phyloP scores from a whole-genome alignment of 139 green algal genomes.

The Spirogloea muscicola region DNA sequence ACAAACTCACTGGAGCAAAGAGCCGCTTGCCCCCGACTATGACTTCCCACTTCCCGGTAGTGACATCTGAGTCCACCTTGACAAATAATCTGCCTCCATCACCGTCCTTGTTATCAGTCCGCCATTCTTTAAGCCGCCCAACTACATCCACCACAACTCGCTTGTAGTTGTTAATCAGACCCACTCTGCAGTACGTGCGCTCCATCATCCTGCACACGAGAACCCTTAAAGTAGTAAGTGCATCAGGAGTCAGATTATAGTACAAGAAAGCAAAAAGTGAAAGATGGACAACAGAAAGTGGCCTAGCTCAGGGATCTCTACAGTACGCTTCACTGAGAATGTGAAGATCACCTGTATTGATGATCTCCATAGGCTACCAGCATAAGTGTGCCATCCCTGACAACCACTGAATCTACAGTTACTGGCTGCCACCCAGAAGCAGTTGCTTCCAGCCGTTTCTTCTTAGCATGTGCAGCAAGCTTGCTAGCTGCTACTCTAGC shows the following conservation, averaged over 20 bases:
- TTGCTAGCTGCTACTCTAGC: no score
- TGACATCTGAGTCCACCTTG: slow-evolving; percentile 6
- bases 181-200: neutral
- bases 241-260: neutral
- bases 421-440: no score
- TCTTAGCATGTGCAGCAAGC: no score
- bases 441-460: no score
- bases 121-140: slow-evolving; percentile 5
- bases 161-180: slow-evolving; percentile 1
- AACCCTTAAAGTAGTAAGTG: neutral
- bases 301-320: neutral
- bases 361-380: slow-evolving; percentile 12
- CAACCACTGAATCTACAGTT: slow-evolving; percentile 1
- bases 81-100: slow-evolving; percentile 13
- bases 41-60: slow-evolving; percentile 13
- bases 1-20: slow-evolving; percentile 20
- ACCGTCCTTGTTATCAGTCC: neutral
- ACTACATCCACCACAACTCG: neutral
- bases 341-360: slow-evolving; percentile 4
- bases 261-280: neutral
- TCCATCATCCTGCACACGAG: neutral
- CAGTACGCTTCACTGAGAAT: neutral
- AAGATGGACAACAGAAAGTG: neutral
- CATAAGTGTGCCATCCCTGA: slow-evolving; percentile 20
- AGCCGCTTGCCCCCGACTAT: slow-evolving; percentile 15